These are phyloP conservation scores for Mortierella sp. DNA, from an alignment of 371 early-diverging fungal species.

Conservation along the genomic window DNA sequence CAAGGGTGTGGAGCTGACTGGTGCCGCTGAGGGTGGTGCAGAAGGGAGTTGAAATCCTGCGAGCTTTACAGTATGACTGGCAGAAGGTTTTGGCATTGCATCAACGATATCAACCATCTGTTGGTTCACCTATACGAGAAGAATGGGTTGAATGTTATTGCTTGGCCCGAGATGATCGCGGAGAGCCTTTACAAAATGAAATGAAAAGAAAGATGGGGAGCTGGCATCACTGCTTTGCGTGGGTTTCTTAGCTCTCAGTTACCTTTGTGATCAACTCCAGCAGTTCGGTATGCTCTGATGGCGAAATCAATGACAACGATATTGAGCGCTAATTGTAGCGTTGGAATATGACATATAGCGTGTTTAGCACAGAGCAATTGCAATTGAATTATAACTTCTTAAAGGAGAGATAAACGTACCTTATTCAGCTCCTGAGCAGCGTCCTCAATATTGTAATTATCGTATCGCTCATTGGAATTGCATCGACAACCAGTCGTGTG, in stretches of 20 bases:
- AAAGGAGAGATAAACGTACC: slow-evolving; percentile 42
- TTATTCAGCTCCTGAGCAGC: slow-evolving; percentile 65
- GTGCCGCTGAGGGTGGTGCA: slow-evolving; percentile 22
- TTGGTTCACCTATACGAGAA: slow-evolving; percentile 57
- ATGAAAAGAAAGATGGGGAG: neutral
- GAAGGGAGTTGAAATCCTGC: slow-evolving; percentile 72
- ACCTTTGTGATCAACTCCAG: slow-evolving; percentile 39
- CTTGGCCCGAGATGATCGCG: too few species aligned
- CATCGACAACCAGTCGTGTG: slow-evolving; percentile 61
- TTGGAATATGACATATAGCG: too few species aligned
- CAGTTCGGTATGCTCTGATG: slow-evolving; percentile 61
- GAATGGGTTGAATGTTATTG: neutral
- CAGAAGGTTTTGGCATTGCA: slow-evolving; percentile 55
- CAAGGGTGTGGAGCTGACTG: slow-evolving; percentile 9
- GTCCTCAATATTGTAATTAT: slow-evolving; percentile 59
- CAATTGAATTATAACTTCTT: neutral
- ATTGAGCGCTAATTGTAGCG: slow-evolving; percentile 31
- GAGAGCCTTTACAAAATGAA: too few species aligned
- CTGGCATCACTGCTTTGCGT: neutral
- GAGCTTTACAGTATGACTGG: slow-evolving; percentile 63
- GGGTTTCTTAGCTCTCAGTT: neutral
- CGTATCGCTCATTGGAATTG: slow-evolving; percentile 65
- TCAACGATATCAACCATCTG: slow-evolving; percentile 59
- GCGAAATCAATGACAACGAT: slow-evolving; percentile 39
- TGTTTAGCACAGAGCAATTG: too few species aligned